phyloP scores from a whole-genome alignment of 2,329 filamentous ascomycete genomes.

The Colletotrichum orbiculare region DNA sequence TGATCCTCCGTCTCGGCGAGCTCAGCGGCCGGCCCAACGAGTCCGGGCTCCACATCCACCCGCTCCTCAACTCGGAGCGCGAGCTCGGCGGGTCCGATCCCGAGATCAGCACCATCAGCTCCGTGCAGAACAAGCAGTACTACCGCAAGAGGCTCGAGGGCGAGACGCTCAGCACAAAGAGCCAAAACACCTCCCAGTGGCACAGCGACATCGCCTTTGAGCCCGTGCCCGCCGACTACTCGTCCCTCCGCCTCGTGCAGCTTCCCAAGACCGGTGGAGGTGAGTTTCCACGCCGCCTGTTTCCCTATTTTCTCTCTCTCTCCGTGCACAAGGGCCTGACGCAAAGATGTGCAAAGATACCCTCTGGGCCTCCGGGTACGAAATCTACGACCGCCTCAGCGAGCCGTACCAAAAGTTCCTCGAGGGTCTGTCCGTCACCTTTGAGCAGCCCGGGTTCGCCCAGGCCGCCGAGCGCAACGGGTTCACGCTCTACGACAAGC shows the following conservation, averaged over 20 bases:
- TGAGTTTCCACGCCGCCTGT: neutral
- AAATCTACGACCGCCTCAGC: slow-evolving; percentile 67
- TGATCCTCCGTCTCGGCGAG: slow-evolving; percentile 69
- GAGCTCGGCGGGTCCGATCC: slow-evolving; percentile 63
- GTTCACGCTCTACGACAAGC: slow-evolving; percentile 46
- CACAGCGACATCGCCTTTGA: slow-evolving; percentile 71
- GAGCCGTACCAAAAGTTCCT: slow-evolving; percentile 62
- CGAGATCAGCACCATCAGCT: slow-evolving; percentile 70
- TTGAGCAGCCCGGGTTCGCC: slow-evolving; percentile 51
- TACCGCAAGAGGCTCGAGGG: slow-evolving; percentile 40
- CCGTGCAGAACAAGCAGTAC: slow-evolving; percentile 56
- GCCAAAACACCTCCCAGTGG: slow-evolving; percentile 47
- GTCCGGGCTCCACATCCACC: slow-evolving; percentile 71
- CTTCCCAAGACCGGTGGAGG: slow-evolving; percentile 65
- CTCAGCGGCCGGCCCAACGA: slow-evolving; percentile 67
- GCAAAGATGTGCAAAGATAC: slow-evolving; percentile 53
- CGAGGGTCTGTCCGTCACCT: slow-evolving; percentile 62
- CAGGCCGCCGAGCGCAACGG: slow-evolving; percentile 47
- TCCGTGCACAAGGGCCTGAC: neutral
- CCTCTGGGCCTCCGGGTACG: slow-evolving; percentile 72
- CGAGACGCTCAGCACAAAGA: slow-evolving; percentile 46
- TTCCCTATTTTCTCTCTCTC: neutral
- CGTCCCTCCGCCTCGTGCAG: slow-evolving; percentile 66
- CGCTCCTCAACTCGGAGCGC: slow-evolving; percentile 64
- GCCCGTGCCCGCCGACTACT: slow-evolving; percentile 68